A percentile compares a stretch with the other conserved stretches of the same genome.
Conservation (phyloP, 805 yeast species). For the Ogataea paraovalis region DNA sequence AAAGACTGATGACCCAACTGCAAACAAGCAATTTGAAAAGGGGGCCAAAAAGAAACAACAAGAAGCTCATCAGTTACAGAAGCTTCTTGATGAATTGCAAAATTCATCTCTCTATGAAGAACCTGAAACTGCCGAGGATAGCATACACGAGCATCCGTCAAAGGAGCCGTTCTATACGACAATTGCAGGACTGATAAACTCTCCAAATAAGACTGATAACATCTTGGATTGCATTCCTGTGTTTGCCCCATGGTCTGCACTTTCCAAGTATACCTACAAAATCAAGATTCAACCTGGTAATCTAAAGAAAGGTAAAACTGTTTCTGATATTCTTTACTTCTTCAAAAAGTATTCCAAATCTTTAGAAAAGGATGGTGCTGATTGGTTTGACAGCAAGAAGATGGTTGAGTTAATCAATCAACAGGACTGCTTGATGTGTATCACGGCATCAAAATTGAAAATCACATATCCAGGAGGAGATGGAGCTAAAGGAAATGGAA, state of each 20-base stretch:
- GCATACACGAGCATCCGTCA: conserved; percentile 29
- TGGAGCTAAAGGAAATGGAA: conserved; percentile 13
- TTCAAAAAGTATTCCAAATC: conserved; percentile 38
- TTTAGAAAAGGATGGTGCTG: conserved; percentile 34
- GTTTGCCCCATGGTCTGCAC: conserved; percentile 89
- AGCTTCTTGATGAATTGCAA: conserved; percentile 30
- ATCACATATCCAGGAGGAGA: conserved; percentile 51
- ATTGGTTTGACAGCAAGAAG: conserved; percentile 70
- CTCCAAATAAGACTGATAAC: conserved; percentile 47
- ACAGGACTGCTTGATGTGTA: conserved; percentile 59
- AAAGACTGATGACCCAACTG: background rate
- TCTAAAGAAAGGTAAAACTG: conserved; percentile 84
- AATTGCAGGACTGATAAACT: conserved; percentile 33
- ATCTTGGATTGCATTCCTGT: conserved; percentile 70
- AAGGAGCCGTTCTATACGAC: conserved; percentile 26
- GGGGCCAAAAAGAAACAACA: conserved; percentile 27
- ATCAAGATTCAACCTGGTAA: conserved; percentile 77
- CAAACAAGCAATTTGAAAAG: conserved; percentile 2
- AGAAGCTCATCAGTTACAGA: conserved; percentile 29
- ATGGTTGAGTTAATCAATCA: conserved; percentile 53
- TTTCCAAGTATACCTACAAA: conserved; percentile 72
- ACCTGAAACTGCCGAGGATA: conserved; percentile 18
- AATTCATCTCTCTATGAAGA: conserved; percentile 11
- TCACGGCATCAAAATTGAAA: conserved; percentile 72
- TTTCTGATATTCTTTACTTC: conserved; percentile 60